These are phyloP conservation scores for Syncephalastrum sp. DNA, from an alignment of 371 early-diverging fungal genomes.

Conservation along the genomic window DNA sequence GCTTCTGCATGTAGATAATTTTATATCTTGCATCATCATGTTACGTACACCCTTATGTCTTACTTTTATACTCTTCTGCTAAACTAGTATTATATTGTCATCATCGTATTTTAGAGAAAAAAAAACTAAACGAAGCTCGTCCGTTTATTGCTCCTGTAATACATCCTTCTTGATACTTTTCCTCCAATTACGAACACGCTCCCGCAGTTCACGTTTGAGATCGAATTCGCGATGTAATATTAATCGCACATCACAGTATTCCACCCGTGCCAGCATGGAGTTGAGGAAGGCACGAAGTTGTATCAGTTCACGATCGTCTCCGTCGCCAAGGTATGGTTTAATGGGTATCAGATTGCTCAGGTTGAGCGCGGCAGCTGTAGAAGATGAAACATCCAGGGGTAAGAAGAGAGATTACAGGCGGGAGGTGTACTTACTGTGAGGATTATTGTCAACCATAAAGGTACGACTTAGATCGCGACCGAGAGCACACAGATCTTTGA, in stretches of 20 bases:
- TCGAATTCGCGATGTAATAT: slow-evolving; percentile 44
- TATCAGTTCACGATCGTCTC: slow-evolving; percentile 34
- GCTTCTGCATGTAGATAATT: slow-evolving; percentile 18
- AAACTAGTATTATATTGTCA: neutral
- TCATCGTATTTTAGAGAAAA: neutral
- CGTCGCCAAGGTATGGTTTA: slow-evolving; percentile 39
- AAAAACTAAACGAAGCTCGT: neutral
- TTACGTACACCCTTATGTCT: neutral
- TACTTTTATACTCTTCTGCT: neutral
- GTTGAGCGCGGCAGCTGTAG: slow-evolving; percentile 42
- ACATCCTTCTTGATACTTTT: slow-evolving; percentile 15
- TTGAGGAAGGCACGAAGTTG: slow-evolving; percentile 38
- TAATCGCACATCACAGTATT: slow-evolving; percentile 38
- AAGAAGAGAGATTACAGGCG: too few species aligned
- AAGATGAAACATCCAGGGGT: neutral
- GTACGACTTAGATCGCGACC: slow-evolving; percentile 47
- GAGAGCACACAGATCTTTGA: slow-evolving; percentile 44
- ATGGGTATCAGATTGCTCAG: slow-evolving; percentile 49
- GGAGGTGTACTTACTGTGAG: slow-evolving; percentile 26
- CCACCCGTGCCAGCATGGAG: slow-evolving; percentile 28
- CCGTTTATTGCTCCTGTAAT: neutral
- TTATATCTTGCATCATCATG: slow-evolving; percentile 1
- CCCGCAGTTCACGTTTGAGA: slow-evolving; percentile 37
- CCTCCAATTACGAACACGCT: slow-evolving; percentile 39
- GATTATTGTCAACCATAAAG: slow-evolving; percentile 45